A percentile compares a stretch with the other conserved stretches of the same genome.
phyloP scores from a whole-genome alignment of 345 rosid genomes.

The Brassica cretica region DNA sequence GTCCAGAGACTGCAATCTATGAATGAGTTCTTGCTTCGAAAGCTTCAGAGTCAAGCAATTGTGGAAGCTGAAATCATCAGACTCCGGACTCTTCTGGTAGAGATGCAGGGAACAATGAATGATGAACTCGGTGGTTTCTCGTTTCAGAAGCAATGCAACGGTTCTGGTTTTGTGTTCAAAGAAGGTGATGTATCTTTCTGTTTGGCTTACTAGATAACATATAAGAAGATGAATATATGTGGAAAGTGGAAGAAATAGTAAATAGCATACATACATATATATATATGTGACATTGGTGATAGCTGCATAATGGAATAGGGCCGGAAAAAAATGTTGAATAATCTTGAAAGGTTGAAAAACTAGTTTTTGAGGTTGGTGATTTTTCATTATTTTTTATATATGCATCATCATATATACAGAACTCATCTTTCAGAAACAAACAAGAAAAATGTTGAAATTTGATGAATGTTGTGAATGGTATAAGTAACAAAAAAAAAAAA shows the following conservation, averaged over 20 bases:
- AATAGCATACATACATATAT: neutral
- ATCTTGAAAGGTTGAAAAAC: neutral
- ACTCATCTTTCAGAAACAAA: neutral
- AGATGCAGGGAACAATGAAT: conserved; percentile 55
- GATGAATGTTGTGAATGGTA: neutral
- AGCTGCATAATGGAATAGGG: neutral
- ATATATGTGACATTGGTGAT: neutral
- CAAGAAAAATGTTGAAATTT: neutral
- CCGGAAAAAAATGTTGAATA: neutral
- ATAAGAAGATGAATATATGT: neutral
- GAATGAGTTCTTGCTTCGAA: conserved; percentile 55
- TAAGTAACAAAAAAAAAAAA: neutral
- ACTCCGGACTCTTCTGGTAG: conserved; percentile 51
- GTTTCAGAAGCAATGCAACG: conserved; percentile 37
- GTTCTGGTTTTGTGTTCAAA: conserved; percentile 29
- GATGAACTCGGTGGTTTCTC: conserved; percentile 50
- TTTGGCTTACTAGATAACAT: conserved; percentile 10
- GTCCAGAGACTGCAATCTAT: conserved; percentile 48
- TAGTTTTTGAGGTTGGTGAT: neutral
- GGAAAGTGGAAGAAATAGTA: conserved; percentile 6
- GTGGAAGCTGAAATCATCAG: conserved; percentile 61
- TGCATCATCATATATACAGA: neutral
- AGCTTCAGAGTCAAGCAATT: conserved; percentile 51
- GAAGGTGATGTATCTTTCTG: conserved; percentile 36
- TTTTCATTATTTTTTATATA: neutral